A percentile compares a stretch with the other conserved stretches of the same genome.
Conservation (phyloP, 2,329 filamentous ascomycete genomes). For the Aspergillus amoenus region DNA sequence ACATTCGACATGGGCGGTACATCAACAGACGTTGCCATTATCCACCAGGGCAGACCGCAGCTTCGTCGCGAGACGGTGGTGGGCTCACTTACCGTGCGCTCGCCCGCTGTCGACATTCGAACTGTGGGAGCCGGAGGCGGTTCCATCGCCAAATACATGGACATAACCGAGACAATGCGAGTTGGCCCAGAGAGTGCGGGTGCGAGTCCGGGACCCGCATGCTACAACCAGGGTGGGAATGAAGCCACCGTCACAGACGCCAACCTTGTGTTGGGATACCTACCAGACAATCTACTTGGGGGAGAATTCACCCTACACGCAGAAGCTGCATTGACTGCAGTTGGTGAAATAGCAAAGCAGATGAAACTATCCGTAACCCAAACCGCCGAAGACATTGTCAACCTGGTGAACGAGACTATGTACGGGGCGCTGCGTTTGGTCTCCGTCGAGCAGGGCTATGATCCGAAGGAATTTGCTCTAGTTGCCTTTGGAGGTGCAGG, state of each 20-base stretch:
- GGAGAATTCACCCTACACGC: slow-evolving; percentile 48
- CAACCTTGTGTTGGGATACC: slow-evolving; percentile 49
- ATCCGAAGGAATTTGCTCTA: slow-evolving; percentile 52
- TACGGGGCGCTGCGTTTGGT: slow-evolving; percentile 52
- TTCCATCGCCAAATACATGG: slow-evolving; percentile 50
- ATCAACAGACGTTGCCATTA: slow-evolving; percentile 50
- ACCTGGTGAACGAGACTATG: slow-evolving; percentile 53
- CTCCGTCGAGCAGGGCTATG: slow-evolving; percentile 53
- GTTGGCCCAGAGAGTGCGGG: slow-evolving; percentile 54
- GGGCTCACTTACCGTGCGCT: slow-evolving; percentile 45
- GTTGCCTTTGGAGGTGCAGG: slow-evolving; percentile 54
- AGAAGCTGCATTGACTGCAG: slow-evolving; percentile 41
- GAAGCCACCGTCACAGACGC: slow-evolving; percentile 52
- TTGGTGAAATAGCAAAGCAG: slow-evolving; percentile 46
- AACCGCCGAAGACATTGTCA: slow-evolving; percentile 51
- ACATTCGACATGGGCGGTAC: slow-evolving; percentile 55
- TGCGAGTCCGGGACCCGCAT: slow-evolving; percentile 50
- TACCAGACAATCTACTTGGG: slow-evolving; percentile 48
- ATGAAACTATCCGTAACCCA: slow-evolving; percentile 46
- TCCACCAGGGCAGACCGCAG: slow-evolving; percentile 44
- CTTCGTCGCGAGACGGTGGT: slow-evolving; percentile 49
- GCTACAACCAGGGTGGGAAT: slow-evolving; percentile 49
- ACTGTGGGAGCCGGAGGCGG: slow-evolving; percentile 53
- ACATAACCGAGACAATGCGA: slow-evolving; percentile 49
- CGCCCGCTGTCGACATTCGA: slow-evolving; percentile 50